A percentile compares a stretch with the other conserved stretches of the same genome.
Evolutionary conservation across 2,329 filamentous ascomycete genomes (phyloP).

Genomic region (Fusarium sp.): DNA sequence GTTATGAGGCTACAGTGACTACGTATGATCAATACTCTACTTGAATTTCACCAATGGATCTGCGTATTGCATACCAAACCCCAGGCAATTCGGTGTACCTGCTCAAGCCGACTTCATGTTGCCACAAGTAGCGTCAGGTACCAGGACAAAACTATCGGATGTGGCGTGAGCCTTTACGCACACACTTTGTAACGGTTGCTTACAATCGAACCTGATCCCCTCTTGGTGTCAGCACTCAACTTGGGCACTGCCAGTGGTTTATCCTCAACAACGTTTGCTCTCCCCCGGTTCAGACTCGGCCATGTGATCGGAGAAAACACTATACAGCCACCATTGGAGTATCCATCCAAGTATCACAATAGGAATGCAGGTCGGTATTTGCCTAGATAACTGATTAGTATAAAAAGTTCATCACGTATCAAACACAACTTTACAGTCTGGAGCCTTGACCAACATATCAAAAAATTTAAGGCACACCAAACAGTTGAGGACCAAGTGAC

Average conservation of each 20-base stretch:
- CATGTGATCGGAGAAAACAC: too few species aligned
- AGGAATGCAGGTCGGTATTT: rapidly evolving
- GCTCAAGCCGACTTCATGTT: rapidly evolving
- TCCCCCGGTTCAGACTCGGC: not conserved
- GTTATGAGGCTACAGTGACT: too few species aligned
- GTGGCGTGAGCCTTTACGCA: not conserved
- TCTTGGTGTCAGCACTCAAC: not conserved
- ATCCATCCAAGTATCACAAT: rapidly evolving
- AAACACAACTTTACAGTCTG: too few species aligned
- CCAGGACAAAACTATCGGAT: not conserved
- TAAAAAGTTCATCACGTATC: too few species aligned
- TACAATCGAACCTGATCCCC: not conserved
- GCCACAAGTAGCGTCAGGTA: not conserved
- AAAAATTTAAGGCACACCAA: not conserved
- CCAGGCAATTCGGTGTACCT: rapidly evolving
- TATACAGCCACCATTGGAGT: too few species aligned
- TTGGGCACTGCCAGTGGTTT: not conserved
- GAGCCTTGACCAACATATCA: too few species aligned
- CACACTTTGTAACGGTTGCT: not conserved
- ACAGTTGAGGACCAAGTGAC: too few species aligned
- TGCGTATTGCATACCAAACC: not conserved
- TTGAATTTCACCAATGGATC: too few species aligned
- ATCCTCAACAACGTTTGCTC: not conserved
- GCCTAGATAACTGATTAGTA: rapidly evolving
- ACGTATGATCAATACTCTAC: too few species aligned